Base-by-base conservation (phyloP, 2,329 filamentous ascomycete species). In the Trichoderma guizhouense region DNA sequence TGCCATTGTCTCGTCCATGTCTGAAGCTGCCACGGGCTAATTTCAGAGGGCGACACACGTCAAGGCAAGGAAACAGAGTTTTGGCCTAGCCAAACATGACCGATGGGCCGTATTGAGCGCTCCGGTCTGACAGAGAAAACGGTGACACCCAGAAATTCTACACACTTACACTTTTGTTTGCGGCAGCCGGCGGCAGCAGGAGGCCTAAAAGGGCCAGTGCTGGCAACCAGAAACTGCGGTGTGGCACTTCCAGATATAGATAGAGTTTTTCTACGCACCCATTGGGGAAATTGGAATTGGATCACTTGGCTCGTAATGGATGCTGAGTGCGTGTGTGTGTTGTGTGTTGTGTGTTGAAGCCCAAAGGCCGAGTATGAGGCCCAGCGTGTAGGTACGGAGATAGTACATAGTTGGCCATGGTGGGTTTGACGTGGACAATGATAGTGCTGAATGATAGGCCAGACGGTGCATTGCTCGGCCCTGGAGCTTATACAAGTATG, bases 371-470 rank as follows among this genome's bases (percentile, higher is more conserved):
- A 24, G 11, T 9, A 51, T 21, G 43, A 51, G 43, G n/a, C 43
- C 43, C 43, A 51, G 43, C 43, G 39, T 18, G 36, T n/a, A 21
- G 9, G 18, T 24, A 43, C 39, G 18, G 39, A 43, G n/a, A 53
- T 53, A n/a, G 11, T 24, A n/a, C n/a, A n/a, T n/a, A 8, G 18
- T 47, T 12, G 43, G 43, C 18, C 43, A 18, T n/a, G 7, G 67
- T 57, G 43, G 68, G 58, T 70, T 70, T 64, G 60, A 64, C 47
- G 39, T 55, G 60, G 60, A 39, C 68, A 39, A 60, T 18, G 60
- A 69, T 62, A n/a, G 55, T 30, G 21, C 30, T 30, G 32, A 32
- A 28, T 55, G 68, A 70, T 70, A 14, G 18, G 12, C 39, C 3
- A 7, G 39, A n/a, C 39, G n/a, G 51, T 47, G 43, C 36, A 61